Base-by-base conservation (phyloP, 129 eudicot genomes). In the Deinandra increscens region DNA sequence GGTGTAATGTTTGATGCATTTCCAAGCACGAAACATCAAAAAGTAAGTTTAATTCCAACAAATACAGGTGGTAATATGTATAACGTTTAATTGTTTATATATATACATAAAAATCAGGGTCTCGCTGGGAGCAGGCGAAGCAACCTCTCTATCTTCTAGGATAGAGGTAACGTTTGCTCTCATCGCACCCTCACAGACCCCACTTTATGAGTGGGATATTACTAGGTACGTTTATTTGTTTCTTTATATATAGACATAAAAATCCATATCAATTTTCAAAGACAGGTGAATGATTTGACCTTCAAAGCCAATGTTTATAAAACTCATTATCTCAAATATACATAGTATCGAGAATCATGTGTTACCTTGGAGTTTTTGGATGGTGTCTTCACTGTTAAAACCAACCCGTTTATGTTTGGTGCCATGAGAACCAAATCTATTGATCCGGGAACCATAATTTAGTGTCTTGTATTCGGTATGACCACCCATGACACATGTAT, bases 401-500 rank as follows among this genome's bases (percentile, higher is more conserved):
- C 74, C 68, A 53, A 26, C 61, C 43, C 55, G 74, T 13, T 69
- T 68, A 66, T 64, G 80, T 37, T 80, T 80, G 15, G 77, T 71
- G 62, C 70, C 78, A 60, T 46, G 59, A 65, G 79, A 78, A 67
- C 53, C 74, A 29, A 15, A 71, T 31, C 62, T 45, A 7, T 31
- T 44, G 55, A 54, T 51, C 71, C 49, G 50, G 3, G 83, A 79
- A 69, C 77, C 81, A 72, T 83, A 72, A 60, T 58, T 76, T 34
- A 55, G 64, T 49, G 75, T 60, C 68, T 67, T 75, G 75, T 83
- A 85, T 60, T 65, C 87, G 11, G 89, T 17, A 85, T 90, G 84
- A 44, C 99, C 99, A 61, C 99, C 99, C 90, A 87, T 83, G 74
- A 94, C 72, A 53, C 99, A 94, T 31, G 90, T 83, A 60, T 94